Conservation (phyloP, 768 basidiomycete species). For the Chalciporus piperatus region DNA sequence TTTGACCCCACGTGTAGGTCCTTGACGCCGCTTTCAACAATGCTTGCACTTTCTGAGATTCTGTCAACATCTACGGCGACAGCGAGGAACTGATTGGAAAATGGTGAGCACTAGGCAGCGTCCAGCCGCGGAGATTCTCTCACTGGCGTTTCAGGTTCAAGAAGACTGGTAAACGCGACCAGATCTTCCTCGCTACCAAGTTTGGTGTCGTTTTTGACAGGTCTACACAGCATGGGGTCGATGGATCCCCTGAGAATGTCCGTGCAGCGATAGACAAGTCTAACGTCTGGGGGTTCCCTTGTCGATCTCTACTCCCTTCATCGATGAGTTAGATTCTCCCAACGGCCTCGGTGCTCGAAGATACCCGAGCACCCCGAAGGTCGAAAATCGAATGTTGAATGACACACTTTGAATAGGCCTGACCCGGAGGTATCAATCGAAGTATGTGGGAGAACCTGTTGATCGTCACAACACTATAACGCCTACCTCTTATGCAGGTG, state of each 20-base stretch:
- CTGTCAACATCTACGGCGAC: constrained; percentile 41
- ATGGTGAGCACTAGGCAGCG: constrained; percentile 28
- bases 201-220: constrained; percentile 38
- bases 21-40: constrained; percentile 40
- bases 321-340: constrained; percentile 18
- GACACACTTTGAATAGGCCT: constrained; percentile 24
- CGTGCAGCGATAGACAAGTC: constrained; percentile 37
- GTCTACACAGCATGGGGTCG: constrained; percentile 17
- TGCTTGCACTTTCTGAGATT: constrained; percentile 49
- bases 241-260: constrained; percentile 43
- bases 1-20: constrained; percentile 25
- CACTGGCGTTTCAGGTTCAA: constrained; percentile 38
- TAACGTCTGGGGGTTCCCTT: constrained; percentile 38
- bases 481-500: constrained; percentile 16
- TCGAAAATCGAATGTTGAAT: neutral
- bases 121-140: neutral
- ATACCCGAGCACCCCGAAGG: neutral
- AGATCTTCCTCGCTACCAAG: constrained; percentile 65
- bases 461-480: neutral
- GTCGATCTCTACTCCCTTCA: constrained; percentile 52
- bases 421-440: constrained; percentile 48
- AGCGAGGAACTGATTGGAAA: constrained; percentile 45
- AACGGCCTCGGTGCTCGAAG: neutral
- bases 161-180: constrained; percentile 40
- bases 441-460: constrained; percentile 18